Percentiles rank a stretch among this genome's conserved stretches.
Evolutionary conservation across 1,284 basidiomycete genomes (phyloP).

Genomic region (Ganoderma boninense): DNA sequence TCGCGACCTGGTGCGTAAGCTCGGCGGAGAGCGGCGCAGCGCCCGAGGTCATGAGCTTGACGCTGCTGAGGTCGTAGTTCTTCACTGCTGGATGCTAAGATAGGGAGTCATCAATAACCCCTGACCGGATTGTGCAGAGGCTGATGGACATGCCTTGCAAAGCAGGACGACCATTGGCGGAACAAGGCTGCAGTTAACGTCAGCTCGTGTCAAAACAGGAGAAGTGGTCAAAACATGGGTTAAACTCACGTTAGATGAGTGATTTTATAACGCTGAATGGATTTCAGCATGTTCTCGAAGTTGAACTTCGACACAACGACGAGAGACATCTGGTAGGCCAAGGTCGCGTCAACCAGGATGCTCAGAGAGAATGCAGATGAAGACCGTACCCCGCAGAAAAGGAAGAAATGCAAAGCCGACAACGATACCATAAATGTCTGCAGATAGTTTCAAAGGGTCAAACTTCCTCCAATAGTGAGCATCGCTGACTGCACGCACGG

Average conservation of each 20-base stretch:
- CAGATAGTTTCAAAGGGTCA: background rate
- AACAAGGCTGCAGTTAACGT: conserved; percentile 55
- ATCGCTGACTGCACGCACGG: conserved; percentile 34
- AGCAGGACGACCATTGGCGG: conserved; percentile 65
- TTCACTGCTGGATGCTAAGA: conserved; percentile 69
- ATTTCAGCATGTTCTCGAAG: conserved; percentile 69
- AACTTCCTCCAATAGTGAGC: background rate
- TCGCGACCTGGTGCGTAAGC: conserved; percentile 61
- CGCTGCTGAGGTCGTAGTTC: conserved; percentile 68
- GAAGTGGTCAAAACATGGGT: conserved; percentile 11
- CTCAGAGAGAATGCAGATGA: background rate
- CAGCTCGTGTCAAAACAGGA: background rate
- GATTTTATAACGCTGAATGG: conserved; percentile 70
- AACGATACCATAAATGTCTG: conserved; percentile 81
- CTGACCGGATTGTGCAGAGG: too few species aligned
- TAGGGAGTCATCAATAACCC: background rate
- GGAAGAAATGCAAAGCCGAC: conserved; percentile 65
- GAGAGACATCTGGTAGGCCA: conserved; percentile 42
- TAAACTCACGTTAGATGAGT: conserved; percentile 62
- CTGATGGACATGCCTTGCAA: conserved; percentile 55
- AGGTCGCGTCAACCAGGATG: background rate
- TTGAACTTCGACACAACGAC: conserved; percentile 80
- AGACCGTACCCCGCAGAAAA: conserved; percentile 60
- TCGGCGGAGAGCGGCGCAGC: conserved; percentile 80
- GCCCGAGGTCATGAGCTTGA: conserved; percentile 69